phyloP scores from a whole-genome alignment of 257 asterid genomes.

The Solanum verrucosum region DNA sequence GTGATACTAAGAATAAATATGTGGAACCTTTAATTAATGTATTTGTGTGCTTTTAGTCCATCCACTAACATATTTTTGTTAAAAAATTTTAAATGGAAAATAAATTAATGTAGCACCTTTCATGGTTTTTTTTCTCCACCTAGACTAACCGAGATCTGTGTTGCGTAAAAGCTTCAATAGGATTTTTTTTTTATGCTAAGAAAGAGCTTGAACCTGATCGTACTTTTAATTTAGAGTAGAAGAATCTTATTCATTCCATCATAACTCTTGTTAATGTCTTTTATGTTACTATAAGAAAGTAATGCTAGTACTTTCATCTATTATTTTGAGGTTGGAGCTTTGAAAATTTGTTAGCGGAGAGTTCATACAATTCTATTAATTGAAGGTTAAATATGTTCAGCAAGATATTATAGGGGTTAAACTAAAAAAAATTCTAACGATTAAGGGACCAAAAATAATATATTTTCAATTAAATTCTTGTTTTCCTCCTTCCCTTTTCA shows the following conservation, averaged over 20 bases:
- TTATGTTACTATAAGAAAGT: neutral
- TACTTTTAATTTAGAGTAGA: neutral
- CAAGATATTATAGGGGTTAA: neutral
- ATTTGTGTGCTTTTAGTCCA: neutral
- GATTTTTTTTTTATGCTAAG: too few relatives aligned
- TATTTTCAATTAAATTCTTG: neutral
- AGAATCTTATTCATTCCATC: neutral
- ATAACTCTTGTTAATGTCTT: neutral
- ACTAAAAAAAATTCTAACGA: neutral
- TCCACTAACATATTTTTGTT: neutral
- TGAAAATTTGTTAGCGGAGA: neutral
- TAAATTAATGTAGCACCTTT: neutral
- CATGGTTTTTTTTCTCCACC: neutral
- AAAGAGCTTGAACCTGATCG: neutral
- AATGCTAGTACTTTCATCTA: neutral
- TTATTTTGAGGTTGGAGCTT: neutral
- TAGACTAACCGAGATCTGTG: neutral
- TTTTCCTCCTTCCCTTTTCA: neutral
- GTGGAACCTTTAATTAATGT: neutral
- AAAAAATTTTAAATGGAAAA: neutral
- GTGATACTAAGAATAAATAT: neutral
- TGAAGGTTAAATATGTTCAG: neutral
- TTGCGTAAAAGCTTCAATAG: neutral
- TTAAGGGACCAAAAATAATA: neutral
- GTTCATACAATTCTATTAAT: neutral